Percentiles rank a stretch among this genome's conserved stretches.
phyloP scores from a whole-genome alignment of 1,284 basidiomycete species.

The Apiotrichum veenhuisii region DNA sequence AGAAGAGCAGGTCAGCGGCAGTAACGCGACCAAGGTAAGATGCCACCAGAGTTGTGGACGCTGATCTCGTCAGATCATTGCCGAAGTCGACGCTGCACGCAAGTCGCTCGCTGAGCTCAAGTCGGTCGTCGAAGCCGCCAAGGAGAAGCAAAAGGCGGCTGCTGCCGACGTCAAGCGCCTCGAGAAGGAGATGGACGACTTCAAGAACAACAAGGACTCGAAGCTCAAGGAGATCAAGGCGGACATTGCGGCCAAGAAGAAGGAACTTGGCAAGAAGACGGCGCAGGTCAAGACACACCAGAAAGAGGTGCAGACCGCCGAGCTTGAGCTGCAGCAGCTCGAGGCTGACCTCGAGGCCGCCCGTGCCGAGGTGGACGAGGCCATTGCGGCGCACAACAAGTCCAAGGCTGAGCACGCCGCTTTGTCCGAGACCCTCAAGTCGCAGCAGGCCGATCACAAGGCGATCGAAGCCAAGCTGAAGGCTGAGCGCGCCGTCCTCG shows the following conservation, averaged over 20 bases:
- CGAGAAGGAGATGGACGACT: slow-evolving; percentile 95
- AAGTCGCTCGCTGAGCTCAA: slow-evolving; percentile 65
- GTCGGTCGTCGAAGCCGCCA: slow-evolving; percentile 61
- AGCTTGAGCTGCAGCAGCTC: slow-evolving; percentile 82
- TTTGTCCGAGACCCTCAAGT: slow-evolving; percentile 60
- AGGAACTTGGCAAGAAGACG: slow-evolving; percentile 72
- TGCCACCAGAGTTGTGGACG: background rate
- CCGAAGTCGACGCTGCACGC: slow-evolving; percentile 73
- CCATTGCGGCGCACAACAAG: slow-evolving; percentile 58
- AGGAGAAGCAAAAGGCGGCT: slow-evolving; percentile 71
- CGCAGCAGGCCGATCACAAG: slow-evolving; percentile 58
- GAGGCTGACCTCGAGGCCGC: slow-evolving; percentile 69
- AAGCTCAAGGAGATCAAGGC: slow-evolving; percentile 93
- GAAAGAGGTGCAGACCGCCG: slow-evolving; percentile 81
- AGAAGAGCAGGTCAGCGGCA: slow-evolving; percentile 79
- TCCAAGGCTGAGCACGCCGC: slow-evolving; percentile 49
- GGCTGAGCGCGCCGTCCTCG: slow-evolving; percentile 78
- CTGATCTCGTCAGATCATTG: slow-evolving; percentile 59
- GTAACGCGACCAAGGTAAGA: slow-evolving; percentile 80
- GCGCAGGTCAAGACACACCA: slow-evolving; percentile 78
- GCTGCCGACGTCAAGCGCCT: slow-evolving; percentile 76
- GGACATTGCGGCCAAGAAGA: slow-evolving; percentile 75
- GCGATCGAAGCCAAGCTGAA: slow-evolving; percentile 69
- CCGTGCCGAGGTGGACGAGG: slow-evolving; percentile 60
- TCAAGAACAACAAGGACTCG: slow-evolving; percentile 96